Base-by-base conservation (phyloP, 805 yeast genomes). In the Sugiyamaella qingdaonensis region DNA sequence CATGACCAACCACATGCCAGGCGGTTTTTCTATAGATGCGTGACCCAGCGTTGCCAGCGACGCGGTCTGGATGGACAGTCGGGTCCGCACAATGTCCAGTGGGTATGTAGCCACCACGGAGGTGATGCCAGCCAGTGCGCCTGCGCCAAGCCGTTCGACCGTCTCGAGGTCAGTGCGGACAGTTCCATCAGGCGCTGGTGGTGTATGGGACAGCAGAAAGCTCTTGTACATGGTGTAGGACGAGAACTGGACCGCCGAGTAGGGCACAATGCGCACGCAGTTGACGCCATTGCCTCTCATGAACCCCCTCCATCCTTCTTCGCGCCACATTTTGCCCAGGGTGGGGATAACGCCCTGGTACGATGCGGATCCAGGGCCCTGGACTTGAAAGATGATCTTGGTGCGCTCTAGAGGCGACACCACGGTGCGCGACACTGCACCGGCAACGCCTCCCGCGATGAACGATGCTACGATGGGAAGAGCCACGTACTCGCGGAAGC, bases 381-480 rank as follows among this genome's bases (percentile, higher is more conserved):
- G 97, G 34, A 94, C 82, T 70, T 92, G 99, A 61, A 90, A 81
- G 24, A 92, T 70, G 57, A 94, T 94, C 70, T 92, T 92, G 61
- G 94, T 95, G 60, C 99, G 75, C 68, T 92, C 99, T 69, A 92
- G 83, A 1, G 99, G 99, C 10, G 97, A 88, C 4, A 91, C 97
- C 1, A 86, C 88, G 0, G 98, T 92, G 51, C 98, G 75, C 1
- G 96, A 87, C 32, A 91, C 83, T 24, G 96, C 98, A 54, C 98
- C 99, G 0, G 98, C 99, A 0, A 87, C 77, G 50, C 97, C 97
- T 53, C 99, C 99, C 5, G 97, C 98, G 27, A 91, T 74, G 64
- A 92, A 89, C 1, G 97, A 88, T 1, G 89, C 76, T 32, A 79
- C 78, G 10, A 70, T 63, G n/a, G 77, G 75, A 27, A 59, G 27